Percentiles rank a stretch among this genome's conserved stretches.
Conservation (phyloP, 305 asterid species). For the Fraxinus angustifolia region DNA sequence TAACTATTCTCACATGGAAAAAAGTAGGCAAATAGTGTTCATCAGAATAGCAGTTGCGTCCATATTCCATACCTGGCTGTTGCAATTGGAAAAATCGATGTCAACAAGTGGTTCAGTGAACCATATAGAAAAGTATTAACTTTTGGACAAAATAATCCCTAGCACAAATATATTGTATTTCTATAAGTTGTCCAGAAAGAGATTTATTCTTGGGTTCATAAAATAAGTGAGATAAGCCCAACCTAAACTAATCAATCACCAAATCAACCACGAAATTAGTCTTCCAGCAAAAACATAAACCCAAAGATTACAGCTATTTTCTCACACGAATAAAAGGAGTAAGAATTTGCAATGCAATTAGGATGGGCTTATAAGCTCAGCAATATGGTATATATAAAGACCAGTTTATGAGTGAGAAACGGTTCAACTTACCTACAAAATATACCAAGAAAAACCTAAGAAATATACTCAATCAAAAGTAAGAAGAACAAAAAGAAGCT, state of each 20-base stretch:
- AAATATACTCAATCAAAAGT: not conserved
- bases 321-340: not conserved
- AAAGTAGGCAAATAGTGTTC: constrained; percentile 76
- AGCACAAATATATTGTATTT: not conserved
- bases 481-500: not conserved
- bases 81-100: constrained; percentile 32
- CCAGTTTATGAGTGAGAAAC: not conserved
- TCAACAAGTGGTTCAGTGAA: constrained; percentile 14
- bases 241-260: not conserved
- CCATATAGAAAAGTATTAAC: not conserved
- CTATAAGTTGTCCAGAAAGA: not conserved
- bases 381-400: not conserved
- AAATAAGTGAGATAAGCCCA: not conserved
- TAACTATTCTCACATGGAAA: constrained; percentile 51
- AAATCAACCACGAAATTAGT: not conserved
- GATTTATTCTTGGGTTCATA: not conserved
- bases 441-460: not conserved
- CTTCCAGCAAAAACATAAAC: not conserved
- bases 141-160: not conserved
- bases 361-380: not conserved
- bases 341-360: not conserved
- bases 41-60: constrained; percentile 69
- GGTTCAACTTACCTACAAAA: not conserved
- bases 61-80: constrained; percentile 75
- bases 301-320: not conserved